Evolutionary conservation across 2,329 filamentous ascomycete genomes (phyloP), one percentile per base, ranked within the genome.

Genomic region (Penicillium sp.): DNA sequence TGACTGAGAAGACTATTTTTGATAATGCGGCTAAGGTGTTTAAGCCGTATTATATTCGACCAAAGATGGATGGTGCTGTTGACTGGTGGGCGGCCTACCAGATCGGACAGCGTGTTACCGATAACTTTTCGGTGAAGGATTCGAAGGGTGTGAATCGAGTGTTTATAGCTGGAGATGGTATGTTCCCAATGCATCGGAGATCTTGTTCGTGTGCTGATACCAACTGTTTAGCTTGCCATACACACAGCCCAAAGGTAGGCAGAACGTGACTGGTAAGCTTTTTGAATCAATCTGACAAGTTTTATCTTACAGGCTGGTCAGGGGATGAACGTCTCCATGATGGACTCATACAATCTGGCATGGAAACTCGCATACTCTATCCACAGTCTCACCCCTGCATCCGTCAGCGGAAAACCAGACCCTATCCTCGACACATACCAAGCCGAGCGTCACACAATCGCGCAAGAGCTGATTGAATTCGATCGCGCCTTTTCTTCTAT

Each of bases 51-150:
- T 81, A 77, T 6, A 87, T 91, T 55, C 81, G 85, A 57, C 90
- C 88, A 0, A 75, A 75, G 49, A 60, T 65, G 16, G 62, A 68
- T 80, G 86, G 88, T 60, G 78, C 79, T 7, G 83, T 89, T 1
- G 87, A 89, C 66, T 91, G 88, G 89, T 92, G 85, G 75, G 89
- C 89, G 0, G 88, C 89, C 2, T 92, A 92, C 65, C 88, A 89
- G 45, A 90, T 92, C 60, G 88, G 88, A 9, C 89, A 92, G 71
- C 87, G 89, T 0, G 88, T 77, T 9, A 69, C 73, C 2, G 65
- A 71, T 27, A 60, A 68, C 2, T 79, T 79, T 55, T 70, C 73
- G 0, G 67, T 90, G 33, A 83, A 88, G 1, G 87, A 88, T 54
- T 83, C 80, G 19, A 89, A 89, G 65, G 88, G 87, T 0, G 83